Conservation (phyloP, 2,329 filamentous ascomycete genomes). For the Orbilia oligospora region DNA sequence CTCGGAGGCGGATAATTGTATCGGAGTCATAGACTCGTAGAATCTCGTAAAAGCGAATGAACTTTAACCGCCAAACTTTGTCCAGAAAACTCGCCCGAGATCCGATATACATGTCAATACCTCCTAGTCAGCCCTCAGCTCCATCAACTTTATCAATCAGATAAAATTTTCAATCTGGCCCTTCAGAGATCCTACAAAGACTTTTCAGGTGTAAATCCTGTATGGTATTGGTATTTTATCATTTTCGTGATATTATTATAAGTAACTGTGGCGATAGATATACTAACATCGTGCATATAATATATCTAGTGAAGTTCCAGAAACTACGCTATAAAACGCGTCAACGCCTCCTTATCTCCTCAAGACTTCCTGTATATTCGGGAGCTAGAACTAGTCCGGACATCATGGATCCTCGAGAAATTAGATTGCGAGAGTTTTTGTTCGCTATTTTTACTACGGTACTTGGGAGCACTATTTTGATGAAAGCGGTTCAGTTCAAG, state of each 20-base stretch:
- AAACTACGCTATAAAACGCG: not conserved
- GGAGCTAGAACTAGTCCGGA: not conserved
- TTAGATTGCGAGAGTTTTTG: not conserved
- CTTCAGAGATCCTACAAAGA: too few species aligned
- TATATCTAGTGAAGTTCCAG: too few species aligned
- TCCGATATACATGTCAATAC: too few species aligned
- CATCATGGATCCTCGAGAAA: not conserved
- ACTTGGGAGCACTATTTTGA: not conserved
- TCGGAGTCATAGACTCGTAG: not conserved
- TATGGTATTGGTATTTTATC: too few species aligned
- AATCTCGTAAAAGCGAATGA: not conserved
- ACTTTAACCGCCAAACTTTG: not conserved
- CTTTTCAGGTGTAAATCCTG: too few species aligned
- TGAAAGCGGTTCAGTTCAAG: not conserved
- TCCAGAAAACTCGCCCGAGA: not conserved
- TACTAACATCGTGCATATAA: too few species aligned
- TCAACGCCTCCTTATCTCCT: too few species aligned
- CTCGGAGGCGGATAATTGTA: not conserved
- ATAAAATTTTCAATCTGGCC: too few species aligned
- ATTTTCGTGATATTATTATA: too few species aligned
- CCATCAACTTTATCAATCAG: too few species aligned
- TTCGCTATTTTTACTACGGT: not conserved
- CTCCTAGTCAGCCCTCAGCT: not conserved
- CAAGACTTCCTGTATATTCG: not conserved
- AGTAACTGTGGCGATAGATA: too few species aligned